Evolutionary conservation across 192 early-diverging fungal genomes (phyloP), one percentile per base, ranked within the genome.

Genomic region (Endogone sp.): DNA sequence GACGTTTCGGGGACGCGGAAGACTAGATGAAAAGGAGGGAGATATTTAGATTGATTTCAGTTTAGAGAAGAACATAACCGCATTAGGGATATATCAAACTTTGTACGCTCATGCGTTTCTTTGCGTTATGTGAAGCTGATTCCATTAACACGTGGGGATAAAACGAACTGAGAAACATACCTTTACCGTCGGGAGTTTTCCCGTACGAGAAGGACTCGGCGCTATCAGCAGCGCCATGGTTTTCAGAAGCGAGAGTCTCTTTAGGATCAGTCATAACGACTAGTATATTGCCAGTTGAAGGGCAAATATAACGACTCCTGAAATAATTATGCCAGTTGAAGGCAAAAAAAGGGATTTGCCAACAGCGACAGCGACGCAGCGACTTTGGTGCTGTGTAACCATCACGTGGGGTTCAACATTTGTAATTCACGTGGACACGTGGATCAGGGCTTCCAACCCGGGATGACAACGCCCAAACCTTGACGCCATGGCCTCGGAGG

Each of bases 1-100:
- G 81, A 80, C 16, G 92, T 92, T 57, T 79, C 76, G 28, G 94
- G 92, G 4, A 95, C 91, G n/a, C 79, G 77, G 63, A 91, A 91
- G 28, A 85, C 90, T 91, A 65, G 28, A 62, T 27, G 28, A 20
- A 55, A 65, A 49, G 13, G 31, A 49, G 16, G 57, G 25, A 49
- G 27, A 21, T 60, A 23, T 10, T 8, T 60, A 21, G 59, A 10
- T 60, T 16, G 22, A 20, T 6, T 60, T 28, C 8, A 60, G 2
- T 6, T 23, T 28, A 9, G 59, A 6, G 22, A 22, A 22, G 9
- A 49, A 49, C 37, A 16, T 16, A 16, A 49, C 9, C 6, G 37
- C 9, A 49, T 6, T 44, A 44, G 37, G 37, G 13, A 44, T 13
- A 6, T 49, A 16, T 49, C 37, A 16, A 16, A 0, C 37, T 66